phyloP scores from a whole-genome alignment of 192 early-diverging fungal genomes.

The Physocladia obscura region DNA sequence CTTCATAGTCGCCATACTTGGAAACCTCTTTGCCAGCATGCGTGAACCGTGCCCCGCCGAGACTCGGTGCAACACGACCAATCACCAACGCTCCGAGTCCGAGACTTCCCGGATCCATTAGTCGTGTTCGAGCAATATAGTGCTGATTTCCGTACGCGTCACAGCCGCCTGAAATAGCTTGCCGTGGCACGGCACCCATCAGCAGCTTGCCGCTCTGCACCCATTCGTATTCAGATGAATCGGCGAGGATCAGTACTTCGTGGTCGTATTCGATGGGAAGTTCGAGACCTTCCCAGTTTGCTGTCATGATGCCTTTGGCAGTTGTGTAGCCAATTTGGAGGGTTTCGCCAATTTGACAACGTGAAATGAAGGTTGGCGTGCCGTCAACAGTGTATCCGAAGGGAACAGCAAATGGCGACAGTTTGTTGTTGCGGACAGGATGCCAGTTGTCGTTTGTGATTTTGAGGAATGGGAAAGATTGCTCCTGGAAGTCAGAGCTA shows the following conservation, averaged over 20 bases:
- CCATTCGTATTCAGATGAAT: not conserved
- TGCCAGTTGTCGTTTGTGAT: conserved; percentile 3
- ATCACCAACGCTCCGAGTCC: not conserved
- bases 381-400: conserved; percentile 12
- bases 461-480: not conserved
- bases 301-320: not conserved
- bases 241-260: not conserved
- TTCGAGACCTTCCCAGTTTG: conserved; percentile 6
- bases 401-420: not conserved
- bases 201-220: conserved; percentile 2
- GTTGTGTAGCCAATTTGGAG: conserved; percentile 10
- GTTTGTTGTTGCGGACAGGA: not conserved
- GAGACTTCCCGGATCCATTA: not conserved
- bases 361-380: not conserved
- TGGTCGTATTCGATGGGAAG: conserved; percentile 13
- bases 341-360: not conserved
- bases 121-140: conserved; percentile 16
- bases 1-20: conserved; percentile 10
- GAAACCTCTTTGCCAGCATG: conserved; percentile 8
- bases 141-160: not conserved
- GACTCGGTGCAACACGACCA: not conserved
- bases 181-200: not conserved
- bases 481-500: conserved; percentile 7
- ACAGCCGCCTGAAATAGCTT: conserved; percentile 11
- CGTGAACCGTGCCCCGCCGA: conserved; percentile 9